Base-by-base conservation (phyloP, 768 basidiomycete genomes). In the Boletus vinaceobasis region DNA sequence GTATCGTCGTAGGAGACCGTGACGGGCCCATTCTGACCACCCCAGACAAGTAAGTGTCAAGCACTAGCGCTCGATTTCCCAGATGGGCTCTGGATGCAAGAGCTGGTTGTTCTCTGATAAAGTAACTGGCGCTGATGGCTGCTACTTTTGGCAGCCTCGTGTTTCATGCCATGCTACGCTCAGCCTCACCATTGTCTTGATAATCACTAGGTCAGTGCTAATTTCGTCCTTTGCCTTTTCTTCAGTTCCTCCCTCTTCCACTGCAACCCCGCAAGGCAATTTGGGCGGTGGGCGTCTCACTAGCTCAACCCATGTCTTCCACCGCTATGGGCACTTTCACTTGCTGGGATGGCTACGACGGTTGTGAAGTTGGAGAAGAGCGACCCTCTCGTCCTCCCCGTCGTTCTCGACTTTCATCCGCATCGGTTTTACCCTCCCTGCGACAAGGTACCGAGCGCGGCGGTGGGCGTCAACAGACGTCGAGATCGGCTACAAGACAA, bases 131-230 rank as follows among this genome's bases (percentile, higher is more conserved):
- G 57, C 43, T 50, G 59, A 58, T 65, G 49, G 59, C 53, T 50
- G 56, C 69, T 67, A 38, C 58, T 54, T 72, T 71, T 65, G 67
- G 65, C 67, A 55, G 65, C 69, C 69, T 71, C 69, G 69, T 71
- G 69, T 72, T 62, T 62, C 17, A 50, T 61, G 69, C 60, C 69
- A 67, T 39, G 60, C 54, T 62, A 51, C 60, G 47, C 55, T 56
- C 46, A 55, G 59, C 46, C 57, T 50, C 55, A 40, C 54, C 58
- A 2, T 56, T 57, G 57, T 58, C 55, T 65, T 71, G 69, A 71
- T 71, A 72, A 71, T 71, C 67, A 62, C 58, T 55, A 64, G 33
- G 58, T 46, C 61, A 57, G 53, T 63, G 63, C 65, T 57, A 71
- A 63, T 69, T 63, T 48, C 49, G 53, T 64, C 33, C 52, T 32